Base-by-base conservation (phyloP, 345 rosid species). In the Salix viminalis region DNA sequence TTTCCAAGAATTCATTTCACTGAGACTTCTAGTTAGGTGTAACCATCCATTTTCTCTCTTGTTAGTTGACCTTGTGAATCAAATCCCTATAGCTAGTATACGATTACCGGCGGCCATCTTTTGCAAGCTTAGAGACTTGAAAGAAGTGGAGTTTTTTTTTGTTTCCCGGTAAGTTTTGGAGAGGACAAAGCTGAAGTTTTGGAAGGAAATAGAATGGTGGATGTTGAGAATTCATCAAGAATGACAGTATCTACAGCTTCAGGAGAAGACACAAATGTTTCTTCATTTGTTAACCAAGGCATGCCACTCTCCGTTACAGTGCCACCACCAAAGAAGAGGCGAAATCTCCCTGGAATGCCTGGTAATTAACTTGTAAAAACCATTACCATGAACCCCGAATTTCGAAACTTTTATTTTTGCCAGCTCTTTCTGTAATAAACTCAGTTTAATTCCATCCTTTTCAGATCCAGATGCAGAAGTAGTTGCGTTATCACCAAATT, bases 291-390 rank as follows among this genome's bases (percentile, higher is more conserved):
- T 36, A 73, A 73, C 71, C 85, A 77, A 41, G 62, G 80, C 18
- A 73, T 72, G 36, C 81, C 79, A 37, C 75, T 39, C 28, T 32
- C 78, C 14, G 75, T 64, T 21, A 76, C 70, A 24, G 76, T 58
- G 30, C 79, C 64, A 23, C 70, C 84, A 30, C 71, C 81, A 56
- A 91, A 86, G 88, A 91, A 88, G 88, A 91, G 84, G 84, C 86
- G 96, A 34, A 91, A 84, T 71, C 96, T 90, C 80, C 96, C 96
- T 14, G 96, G 96, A 84, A 91, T 87, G 93, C 96, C 96, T 70
- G 96, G 96, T 90, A 71, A 70, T 41, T 75, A 39, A 23, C 62
- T 58, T n/a, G 52, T 10, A n/a, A 34, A 34, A 19, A 34, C 12
- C 37, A 44, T 18, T 61, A 70, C 65, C n/a, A 58, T 8, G 24